Base-by-base conservation (phyloP, 2,329 filamentous ascomycete genomes). In the Sphaerulina populicola region DNA sequence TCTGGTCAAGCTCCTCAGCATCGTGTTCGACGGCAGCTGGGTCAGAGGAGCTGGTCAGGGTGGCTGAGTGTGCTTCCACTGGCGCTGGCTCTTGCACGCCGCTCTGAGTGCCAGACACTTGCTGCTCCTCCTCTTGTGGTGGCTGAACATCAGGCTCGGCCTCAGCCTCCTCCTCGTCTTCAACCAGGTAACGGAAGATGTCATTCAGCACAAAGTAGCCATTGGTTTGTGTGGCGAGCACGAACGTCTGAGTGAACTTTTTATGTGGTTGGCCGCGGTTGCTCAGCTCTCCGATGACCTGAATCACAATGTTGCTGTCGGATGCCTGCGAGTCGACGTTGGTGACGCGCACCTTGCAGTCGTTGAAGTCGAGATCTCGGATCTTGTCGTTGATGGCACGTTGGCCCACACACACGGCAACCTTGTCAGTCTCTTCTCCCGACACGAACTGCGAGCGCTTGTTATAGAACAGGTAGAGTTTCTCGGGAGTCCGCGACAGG, bases 181-280 rank as follows among this genome's bases (percentile, higher is more conserved):
- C 88, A 58, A 85, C 82, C 60, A 98, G 83, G 72, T 94, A 97
- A 62, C 93, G 81, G 75, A 97, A 88, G 68, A 98, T 95, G 67
- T 98, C 93, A 71, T 98, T 98, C 63, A 98, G 80, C 31, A 98
- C 91, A 64, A 94, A 98, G 77, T 97, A 98, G 58, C 93, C 93
- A 51, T 91, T 94, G 44, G 88, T 88, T 74, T 98, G 93, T 71
- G 91, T 83, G 44, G 93, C 93, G 57, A 98, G 86, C 57, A 98
- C 88, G 63, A 98, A 98, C 47, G 91, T 97, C 77, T 98, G 93
- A 37, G 90, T 86, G 66, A 98, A 98, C 71, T 96, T 96, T 76
- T 87, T 90, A 65, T 91, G 88, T 53, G 93, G 87, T 58, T 84
- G 83, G 44, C 81, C 82, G 72, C 94, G 94, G 80, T 94, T 96